Evolutionary conservation across 106 monocot species (phyloP), one percentile per base, ranked within the genome.

Genomic region (Posidonia australis): DNA sequence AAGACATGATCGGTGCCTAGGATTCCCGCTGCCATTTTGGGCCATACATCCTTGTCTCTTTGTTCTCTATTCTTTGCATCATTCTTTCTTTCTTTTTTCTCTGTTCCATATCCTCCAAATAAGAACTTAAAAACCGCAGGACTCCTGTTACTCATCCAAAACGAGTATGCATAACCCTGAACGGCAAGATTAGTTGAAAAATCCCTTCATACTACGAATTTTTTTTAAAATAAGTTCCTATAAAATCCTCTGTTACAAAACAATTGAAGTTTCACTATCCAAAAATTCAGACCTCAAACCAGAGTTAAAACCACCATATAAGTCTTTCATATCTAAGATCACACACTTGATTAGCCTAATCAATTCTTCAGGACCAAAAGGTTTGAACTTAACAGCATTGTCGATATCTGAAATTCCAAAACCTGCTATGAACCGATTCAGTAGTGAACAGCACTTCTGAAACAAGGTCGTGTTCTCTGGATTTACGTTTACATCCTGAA

Each of bases 311-410:
- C 13, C 42, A 54, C 46, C 47, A 54, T 61, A 46, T 46, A 57
- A 43, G 7, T 24, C 66, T 11, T 32, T 51, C 54, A 62, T 47
- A 31, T 64, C 62, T 65, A 63, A 42, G 10, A 82, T 66, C 58
- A 48, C 67, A 70, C n/a, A 3, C n/a, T 86, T 84, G n/a, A 90
- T 87, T 16, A 83, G 51, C 60, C 53, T 80, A 44, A 86, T 65
- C 68, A 96, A 60, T 61, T 82, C 72, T 36, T 61, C 71, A 27
- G 86, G 90, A 27, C 74, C 58, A 58, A 45, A 58, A 25, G 79
- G 68, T 23, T 60, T 58, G 31, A 36, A 69, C 14, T 32, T 46
- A 41, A 54, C 67, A 51, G 26, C 29, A 11, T 62, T 31, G 52
- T 70, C 20, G 21, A 44, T 17, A 68, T 67, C 44, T 19, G 54